Conservation (phyloP, 768 basidiomycete species). For the Trametes cinnabarina region DNA sequence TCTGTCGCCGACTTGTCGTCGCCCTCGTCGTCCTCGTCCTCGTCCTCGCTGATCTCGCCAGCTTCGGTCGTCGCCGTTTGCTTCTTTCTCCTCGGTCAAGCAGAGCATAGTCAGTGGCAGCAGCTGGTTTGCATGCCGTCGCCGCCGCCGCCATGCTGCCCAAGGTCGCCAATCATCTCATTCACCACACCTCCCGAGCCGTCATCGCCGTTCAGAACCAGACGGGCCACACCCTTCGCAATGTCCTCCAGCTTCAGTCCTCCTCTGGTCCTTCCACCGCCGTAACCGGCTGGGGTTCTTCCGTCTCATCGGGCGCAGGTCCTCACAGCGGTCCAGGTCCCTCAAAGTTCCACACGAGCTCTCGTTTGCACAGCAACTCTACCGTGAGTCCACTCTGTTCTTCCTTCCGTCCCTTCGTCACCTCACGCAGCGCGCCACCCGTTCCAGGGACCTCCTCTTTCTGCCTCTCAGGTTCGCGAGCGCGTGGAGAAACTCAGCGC, state of each 20-base stretch:
- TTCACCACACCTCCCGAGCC: conserved; percentile 74
- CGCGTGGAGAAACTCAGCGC: conserved; percentile 18
- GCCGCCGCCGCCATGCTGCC: conserved; percentile 58
- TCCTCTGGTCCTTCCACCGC: conserved; percentile 42
- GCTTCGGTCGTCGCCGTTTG: not conserved
- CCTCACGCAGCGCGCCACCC: not conserved
- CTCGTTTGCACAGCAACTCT: conserved; percentile 68
- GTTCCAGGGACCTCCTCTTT: conserved; percentile 11
- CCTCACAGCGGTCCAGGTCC: conserved; percentile 67
- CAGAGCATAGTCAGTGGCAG: not conserved
- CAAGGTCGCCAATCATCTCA: conserved; percentile 75
- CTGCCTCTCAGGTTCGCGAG: conserved; percentile 14
- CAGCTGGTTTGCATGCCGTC: conserved; percentile 13
- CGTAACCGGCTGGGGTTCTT: conserved; percentile 44
- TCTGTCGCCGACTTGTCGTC: not conserved
- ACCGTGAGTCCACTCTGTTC: conserved; percentile 47
- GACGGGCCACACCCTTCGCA: conserved; percentile 62
- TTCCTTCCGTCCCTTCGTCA: not conserved
- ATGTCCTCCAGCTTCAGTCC: conserved; percentile 70
- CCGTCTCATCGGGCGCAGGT: conserved; percentile 43
- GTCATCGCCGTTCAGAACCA: conserved; percentile 76
- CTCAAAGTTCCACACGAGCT: conserved; percentile 68
- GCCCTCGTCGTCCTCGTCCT: not conserved
- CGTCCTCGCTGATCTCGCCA: not conserved
- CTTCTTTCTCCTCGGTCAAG: not conserved